Evolutionary conservation across 495 filamentous ascomycete species (phyloP).

Genomic region (Aspergillus bertholletiae): DNA sequence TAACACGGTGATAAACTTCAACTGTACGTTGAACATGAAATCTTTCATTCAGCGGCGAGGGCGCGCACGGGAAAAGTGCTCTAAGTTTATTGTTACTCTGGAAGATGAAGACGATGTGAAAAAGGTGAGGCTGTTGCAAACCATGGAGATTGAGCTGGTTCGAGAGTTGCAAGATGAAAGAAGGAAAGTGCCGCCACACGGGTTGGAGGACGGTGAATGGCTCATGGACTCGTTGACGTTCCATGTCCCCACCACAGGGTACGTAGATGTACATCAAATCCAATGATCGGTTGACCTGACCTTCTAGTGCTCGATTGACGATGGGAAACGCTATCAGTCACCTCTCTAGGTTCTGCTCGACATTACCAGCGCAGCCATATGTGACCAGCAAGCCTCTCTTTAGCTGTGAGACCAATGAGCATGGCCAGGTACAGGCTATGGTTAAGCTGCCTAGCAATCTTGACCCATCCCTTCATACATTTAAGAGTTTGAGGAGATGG

Average conservation of each 20-base stretch:
- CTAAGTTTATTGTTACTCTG: slow-evolving; percentile 61
- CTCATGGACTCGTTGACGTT: slow-evolving; percentile 26
- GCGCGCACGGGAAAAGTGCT: slow-evolving; percentile 62
- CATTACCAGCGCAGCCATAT: background rate
- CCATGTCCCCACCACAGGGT: slow-evolving; percentile 45
- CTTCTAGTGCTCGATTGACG: slow-evolving; percentile 5
- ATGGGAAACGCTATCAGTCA: background rate
- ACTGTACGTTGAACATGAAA: slow-evolving; percentile 63
- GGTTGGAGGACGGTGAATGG: slow-evolving; percentile 44
- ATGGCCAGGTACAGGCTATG: background rate
- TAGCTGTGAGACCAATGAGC: background rate
- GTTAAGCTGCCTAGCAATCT: slow-evolving; percentile 69
- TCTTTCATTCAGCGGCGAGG: slow-evolving; percentile 80
- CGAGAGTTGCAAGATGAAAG: slow-evolving; percentile 60
- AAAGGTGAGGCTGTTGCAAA: slow-evolving; percentile 41
- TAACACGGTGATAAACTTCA: slow-evolving; percentile 73
- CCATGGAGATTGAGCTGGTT: slow-evolving; percentile 66
- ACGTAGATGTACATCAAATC: background rate
- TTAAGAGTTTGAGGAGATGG: slow-evolving; percentile 50
- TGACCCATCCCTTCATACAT: slow-evolving; percentile 50
- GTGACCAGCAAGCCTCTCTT: background rate
- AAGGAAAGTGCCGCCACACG: slow-evolving; percentile 38
- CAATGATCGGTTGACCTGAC: background rate
- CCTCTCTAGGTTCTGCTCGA: slow-evolving; percentile 1
- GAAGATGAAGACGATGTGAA: slow-evolving; percentile 18